Base-by-base conservation (phyloP, 208 protist species). In the Angomonas ambiguus region DNA sequence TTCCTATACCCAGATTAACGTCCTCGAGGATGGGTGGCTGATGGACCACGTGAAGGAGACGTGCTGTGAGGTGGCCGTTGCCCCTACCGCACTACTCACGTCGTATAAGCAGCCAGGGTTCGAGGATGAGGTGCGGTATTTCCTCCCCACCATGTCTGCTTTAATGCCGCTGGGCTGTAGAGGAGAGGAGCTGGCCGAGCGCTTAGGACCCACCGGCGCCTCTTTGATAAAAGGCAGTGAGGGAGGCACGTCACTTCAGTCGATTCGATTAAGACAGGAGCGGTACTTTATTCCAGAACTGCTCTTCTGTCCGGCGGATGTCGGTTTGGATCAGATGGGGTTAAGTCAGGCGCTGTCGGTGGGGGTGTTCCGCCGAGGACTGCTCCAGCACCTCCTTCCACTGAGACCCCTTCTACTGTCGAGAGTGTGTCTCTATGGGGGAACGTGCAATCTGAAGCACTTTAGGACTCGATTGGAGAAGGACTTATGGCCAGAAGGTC, bases 31-130 rank as follows among this genome's bases (percentile, higher is more conserved):
- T 62, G 81, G 76, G 1, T 92, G 85, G 84, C 72, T 95, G 18
- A 76, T 92, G n/a, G 89, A 92, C 49, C 69, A 88, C 77, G 75
- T 95, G n/a, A 86, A 85, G 75, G 79, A 92, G 70, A 60, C 51
- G 2, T 89, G 80, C 64, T 91, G 85, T 65, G 60, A 72, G 38
- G 82, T 87, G 0, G 77, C 69, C 8, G 31, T 62, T 28, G 22
- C 65, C 31, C 74, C 72, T 8, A 28, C 45, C 34, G 27, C 25
- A 11, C 61, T 51, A 6, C 48, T 80, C 11, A 25, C 51, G 11
- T 24, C 61, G 41, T 58, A 66, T 51, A 1, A 61, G 49, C 28
- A 13, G 16, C 3, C 4, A 13, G 45, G 2, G 22, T 20, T 3
- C 2, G 35, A 42, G 41, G 45, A 27, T 18, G 67, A 59, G 68